Base-by-base conservation (phyloP, 2,329 filamentous ascomycete genomes). In the Aspergillus spinulosporus region DNA sequence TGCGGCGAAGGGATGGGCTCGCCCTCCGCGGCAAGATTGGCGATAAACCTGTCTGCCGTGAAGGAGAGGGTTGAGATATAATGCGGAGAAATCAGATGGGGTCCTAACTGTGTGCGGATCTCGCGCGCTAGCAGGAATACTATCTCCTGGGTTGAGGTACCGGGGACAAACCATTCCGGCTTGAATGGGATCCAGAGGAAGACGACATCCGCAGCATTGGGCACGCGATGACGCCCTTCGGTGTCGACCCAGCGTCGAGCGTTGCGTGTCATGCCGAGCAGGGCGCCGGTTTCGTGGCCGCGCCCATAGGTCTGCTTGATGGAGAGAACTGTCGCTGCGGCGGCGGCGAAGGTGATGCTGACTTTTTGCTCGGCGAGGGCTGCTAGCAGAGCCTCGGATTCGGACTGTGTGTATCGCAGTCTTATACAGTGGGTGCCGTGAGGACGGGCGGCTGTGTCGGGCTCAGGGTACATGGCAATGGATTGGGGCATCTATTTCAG, bases 311-410 rank as follows among this genome's bases (percentile, higher is more conserved):
- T 45, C 26, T 45, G 43, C 12, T 45, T 29, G 2, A 45, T 21
- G 28, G 43, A 26, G 28, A 45, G 43, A 6, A 45, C 11, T 29
- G 43, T 45, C 9, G 43, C 43, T 1, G 43, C 43, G 6, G 43
- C 43, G 11, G 43, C 43, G 43, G 43, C 43, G 43, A 31, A 45
- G 7, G 43, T 45, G 43, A 45, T 45, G 43, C 43, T 45, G 26
- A 45, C 8, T 3, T 45, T 45, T 12, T 29, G 26, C 11, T 5
- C 26, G 9, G 5, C 3, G 28, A 45, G 43, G 43, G 12, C 4
- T 0, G 43, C 11, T 26, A 45, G 43, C 1, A 45, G 43, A 11
- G 28, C 28, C 12, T 21, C 3, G 3, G 43, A 45, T 15, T 45
- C 43, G 1, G 43, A 3, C 3, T 29, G 4, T 7, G 7, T 31